Base-by-base conservation (phyloP, 176 grass and related monocot species). In the Zoysia pacifica region DNA sequence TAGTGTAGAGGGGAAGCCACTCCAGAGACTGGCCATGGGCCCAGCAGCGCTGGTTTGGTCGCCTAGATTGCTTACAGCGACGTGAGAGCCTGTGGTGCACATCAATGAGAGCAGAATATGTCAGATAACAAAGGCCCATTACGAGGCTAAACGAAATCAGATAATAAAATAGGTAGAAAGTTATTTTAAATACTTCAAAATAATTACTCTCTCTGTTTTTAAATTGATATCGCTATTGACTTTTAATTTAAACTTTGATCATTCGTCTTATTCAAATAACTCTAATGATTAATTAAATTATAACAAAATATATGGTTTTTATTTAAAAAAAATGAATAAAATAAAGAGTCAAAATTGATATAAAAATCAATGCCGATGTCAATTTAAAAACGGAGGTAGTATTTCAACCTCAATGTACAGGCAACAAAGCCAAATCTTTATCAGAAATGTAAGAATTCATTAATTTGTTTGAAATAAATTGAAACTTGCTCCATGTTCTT, bases 81-180 rank as follows among this genome's bases (percentile, higher is more conserved):
- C 58, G 52, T 83, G 88, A 50, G 91, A 81, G 67, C 86, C 91
- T 94, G 75, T 69, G 39, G 63, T 38, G 61, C 44, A 78, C 45
- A 15, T 73, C 1, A 35, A 77, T 0, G 48, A 9, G 78, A 61
- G 39, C 20, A 3, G 3, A 62, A 3, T 10, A 62, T 7, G 48
- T 82, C 28, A 67, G 67, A 45, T 51, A 7, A 65, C 42, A 13
- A 54, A 55, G 53, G 53, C 14, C 14, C 15, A 18, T 55, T 14
- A 55, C 15, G 18, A 58, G 16, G 18, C 2, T 58, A 2, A 19
- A n/a, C 7, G 16, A 3, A 58, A 2, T 9, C 19, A 3, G n/a
- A 58, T 58, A 28, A 28, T 28, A 28, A 28, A 28, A 28, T 28
- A 28, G 28, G 28, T 28, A 28, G 28, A 28, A 28, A 28, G 28